Conservation (phyloP, 2,329 filamentous ascomycete genomes). For the Allantophomopsis cytisporea region DNA sequence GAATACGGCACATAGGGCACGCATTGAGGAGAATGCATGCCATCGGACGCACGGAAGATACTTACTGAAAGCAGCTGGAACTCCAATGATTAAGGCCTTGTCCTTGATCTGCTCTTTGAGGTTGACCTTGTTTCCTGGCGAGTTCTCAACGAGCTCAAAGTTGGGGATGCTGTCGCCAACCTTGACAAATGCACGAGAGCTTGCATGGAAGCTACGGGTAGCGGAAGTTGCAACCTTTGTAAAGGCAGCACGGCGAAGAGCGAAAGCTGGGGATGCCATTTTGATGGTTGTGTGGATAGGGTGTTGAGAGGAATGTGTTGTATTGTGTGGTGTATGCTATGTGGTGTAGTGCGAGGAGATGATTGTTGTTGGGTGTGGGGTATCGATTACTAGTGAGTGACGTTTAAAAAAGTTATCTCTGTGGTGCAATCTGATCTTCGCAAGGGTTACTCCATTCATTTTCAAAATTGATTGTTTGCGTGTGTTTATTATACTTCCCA, state of each 20-base stretch:
- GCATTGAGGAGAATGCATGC: no score
- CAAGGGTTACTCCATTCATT: no score
- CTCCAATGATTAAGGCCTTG: slow-evolving; percentile 73
- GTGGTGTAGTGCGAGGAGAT: no score
- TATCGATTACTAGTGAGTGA: no score
- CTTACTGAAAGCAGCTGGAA: slow-evolving; percentile 64
- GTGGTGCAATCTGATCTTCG: no score
- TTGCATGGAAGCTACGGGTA: slow-evolving; percentile 42
- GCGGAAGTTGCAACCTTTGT: background rate
- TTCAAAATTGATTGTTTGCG: no score
- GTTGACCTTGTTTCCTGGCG: slow-evolving; percentile 87
- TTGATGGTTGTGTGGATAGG: background rate
- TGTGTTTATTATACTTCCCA: no score
- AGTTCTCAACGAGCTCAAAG: slow-evolving; percentile 67
- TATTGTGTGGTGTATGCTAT: no score
- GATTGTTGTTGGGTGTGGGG: no score
- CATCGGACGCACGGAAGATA: slow-evolving; percentile 4
- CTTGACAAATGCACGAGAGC: slow-evolving; percentile 50
- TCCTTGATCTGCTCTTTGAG: slow-evolving; percentile 59
- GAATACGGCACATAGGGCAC: no score
- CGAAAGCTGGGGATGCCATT: background rate
- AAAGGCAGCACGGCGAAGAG: background rate
- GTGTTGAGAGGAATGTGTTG: no score
- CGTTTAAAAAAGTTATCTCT: no score
- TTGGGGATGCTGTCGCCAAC: slow-evolving; percentile 69